These are phyloP conservation scores for Blastocystis hominis DNA, from an alignment of 352 stramenopile species.

Conservation along the genomic window DNA sequence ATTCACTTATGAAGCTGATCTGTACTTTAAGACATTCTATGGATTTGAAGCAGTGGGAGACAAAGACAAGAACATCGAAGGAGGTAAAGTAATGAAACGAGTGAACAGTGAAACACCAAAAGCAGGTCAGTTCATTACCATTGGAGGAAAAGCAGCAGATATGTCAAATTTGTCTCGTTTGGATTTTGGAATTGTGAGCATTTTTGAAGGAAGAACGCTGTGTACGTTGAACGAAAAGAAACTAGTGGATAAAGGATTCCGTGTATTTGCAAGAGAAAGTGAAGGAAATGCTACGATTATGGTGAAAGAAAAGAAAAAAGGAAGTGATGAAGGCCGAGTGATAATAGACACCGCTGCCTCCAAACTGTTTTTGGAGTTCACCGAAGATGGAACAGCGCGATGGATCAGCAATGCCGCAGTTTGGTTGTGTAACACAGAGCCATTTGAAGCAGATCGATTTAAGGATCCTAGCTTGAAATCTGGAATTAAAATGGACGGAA, in stretches of 20 bases:
- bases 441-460: no score
- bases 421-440: no score
- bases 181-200: constrained; percentile 9
- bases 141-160: background rate
- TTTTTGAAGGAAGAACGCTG: no score
- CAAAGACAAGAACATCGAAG: constrained; percentile 23
- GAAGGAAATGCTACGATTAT: constrained; percentile 5
- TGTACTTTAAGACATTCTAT: no score
- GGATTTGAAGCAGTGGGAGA: background rate
- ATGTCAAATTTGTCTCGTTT: background rate
- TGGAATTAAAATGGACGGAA: no score
- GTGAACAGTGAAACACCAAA: constrained; percentile 28
- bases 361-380: no score
- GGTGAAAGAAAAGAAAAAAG: background rate
- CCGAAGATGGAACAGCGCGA: no score
- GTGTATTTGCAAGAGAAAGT: constrained; percentile 43
- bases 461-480: no score
- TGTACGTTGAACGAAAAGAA: no score
- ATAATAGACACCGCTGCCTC: constrained; percentile 51
- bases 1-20: no score
- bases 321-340: background rate
- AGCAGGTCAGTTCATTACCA: background rate
- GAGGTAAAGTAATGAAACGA: background rate
- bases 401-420: no score
- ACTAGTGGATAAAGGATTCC: background rate